phyloP scores from a whole-genome alignment of 1,284 basidiomycete genomes.

The Exobasidium rhododendri region DNA sequence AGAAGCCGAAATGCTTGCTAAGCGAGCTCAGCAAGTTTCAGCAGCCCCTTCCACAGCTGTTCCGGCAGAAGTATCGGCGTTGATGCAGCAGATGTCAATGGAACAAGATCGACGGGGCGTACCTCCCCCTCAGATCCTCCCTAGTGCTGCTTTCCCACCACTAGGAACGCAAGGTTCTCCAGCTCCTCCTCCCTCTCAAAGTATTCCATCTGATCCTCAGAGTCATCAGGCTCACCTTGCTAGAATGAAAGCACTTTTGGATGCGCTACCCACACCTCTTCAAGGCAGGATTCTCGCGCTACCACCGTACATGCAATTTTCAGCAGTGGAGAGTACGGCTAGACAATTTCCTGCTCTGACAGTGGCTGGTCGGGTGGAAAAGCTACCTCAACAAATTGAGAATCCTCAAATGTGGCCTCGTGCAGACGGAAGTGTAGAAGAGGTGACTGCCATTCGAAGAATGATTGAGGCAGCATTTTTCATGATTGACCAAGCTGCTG shows the following conservation, averaged over 20 bases:
- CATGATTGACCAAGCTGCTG: slow-evolving; percentile 37
- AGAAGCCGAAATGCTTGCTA: slow-evolving; percentile 70
- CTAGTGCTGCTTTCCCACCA: slow-evolving; percentile 10
- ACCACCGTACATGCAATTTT: slow-evolving; percentile 52
- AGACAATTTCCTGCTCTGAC: slow-evolving; percentile 42
- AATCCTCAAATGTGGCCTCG: slow-evolving; percentile 2
- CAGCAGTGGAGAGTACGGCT: slow-evolving; percentile 42
- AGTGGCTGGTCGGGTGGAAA: slow-evolving; percentile 16
- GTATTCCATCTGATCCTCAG: slow-evolving; percentile 2
- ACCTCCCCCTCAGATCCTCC: background rate
- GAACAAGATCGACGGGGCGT: background rate
- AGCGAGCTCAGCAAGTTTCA: slow-evolving; percentile 16
- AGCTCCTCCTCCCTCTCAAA: background rate
- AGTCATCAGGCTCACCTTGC: slow-evolving; percentile 31
- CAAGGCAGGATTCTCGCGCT: slow-evolving; percentile 43
- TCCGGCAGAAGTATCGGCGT: slow-evolving; percentile 3
- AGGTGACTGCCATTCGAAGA: slow-evolving; percentile 37
- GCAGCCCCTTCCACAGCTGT: slow-evolving; percentile 2
- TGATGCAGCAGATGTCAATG: background rate
- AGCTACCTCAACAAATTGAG: slow-evolving; percentile 23
- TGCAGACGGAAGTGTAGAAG: slow-evolving; percentile 22
- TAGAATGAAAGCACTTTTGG: slow-evolving; percentile 46
- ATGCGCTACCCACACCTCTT: slow-evolving; percentile 44
- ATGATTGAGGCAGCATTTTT: slow-evolving; percentile 27
- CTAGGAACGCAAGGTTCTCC: slow-evolving; percentile 11